These are phyloP conservation scores for Trichoderma koningii DNA, from an alignment of 2,329 filamentous ascomycete species.

Conservation along the genomic window DNA sequence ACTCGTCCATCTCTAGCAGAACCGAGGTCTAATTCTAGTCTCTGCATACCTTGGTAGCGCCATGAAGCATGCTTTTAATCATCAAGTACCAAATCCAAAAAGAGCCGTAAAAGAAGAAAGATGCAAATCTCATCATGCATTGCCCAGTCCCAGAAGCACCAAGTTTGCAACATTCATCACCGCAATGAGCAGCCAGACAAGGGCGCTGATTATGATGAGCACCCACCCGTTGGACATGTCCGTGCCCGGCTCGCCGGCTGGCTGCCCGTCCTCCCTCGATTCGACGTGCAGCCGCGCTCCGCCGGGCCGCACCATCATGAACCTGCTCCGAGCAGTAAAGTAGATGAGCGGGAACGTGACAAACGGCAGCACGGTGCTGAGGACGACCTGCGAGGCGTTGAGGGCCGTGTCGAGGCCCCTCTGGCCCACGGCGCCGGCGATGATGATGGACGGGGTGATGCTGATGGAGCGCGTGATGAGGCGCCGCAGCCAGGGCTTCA, in stretches of 20 bases:
- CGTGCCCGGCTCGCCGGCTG: constrained; percentile 33
- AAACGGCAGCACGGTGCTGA: constrained; percentile 79
- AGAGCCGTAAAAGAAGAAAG: background rate
- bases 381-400: constrained; percentile 74
- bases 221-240: constrained; percentile 76
- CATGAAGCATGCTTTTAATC: background rate
- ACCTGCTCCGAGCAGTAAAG: constrained; percentile 77
- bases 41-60: background rate
- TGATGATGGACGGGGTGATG: constrained; percentile 80
- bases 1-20: background rate
- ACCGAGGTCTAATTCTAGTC: constrained; percentile 4
- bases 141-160: constrained; percentile 58
- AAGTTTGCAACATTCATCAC: constrained; percentile 79
- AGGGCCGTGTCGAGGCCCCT: constrained; percentile 70
- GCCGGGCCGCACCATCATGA: constrained; percentile 70
- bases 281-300: constrained; percentile 41
- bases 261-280: constrained; percentile 27
- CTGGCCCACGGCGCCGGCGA: constrained; percentile 75
- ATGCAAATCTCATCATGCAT: constrained; percentile 18
- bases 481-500: constrained; percentile 76
- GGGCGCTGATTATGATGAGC: constrained; percentile 53
- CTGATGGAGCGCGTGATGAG: constrained; percentile 77
- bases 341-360: constrained; percentile 81
- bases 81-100: background rate
- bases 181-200: constrained; percentile 74